phyloP scores from a whole-genome alignment of 2,329 filamentous ascomycete genomes.

The Colletotrichum camelliae region DNA sequence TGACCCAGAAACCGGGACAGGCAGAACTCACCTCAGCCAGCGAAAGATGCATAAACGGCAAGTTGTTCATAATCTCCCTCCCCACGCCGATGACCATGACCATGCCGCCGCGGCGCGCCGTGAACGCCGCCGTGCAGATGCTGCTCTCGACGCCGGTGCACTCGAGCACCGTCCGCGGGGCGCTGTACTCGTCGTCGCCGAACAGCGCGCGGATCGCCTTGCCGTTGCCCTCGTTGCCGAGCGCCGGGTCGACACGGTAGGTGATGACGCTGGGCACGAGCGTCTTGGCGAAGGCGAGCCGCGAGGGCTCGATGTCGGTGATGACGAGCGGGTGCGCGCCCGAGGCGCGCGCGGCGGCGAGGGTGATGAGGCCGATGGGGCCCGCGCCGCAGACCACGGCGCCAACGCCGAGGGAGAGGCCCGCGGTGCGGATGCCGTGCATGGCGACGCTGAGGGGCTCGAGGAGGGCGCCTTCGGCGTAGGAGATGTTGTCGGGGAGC shows the following conservation, averaged over 20 bases:
- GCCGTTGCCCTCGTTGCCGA: slow-evolving; percentile 55
- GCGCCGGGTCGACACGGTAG: slow-evolving; percentile 54
- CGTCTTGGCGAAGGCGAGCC: slow-evolving; percentile 62
- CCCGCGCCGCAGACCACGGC: slow-evolving; percentile 67
- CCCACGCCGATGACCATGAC: slow-evolving; percentile 72
- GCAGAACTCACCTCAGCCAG: slow-evolving; percentile 55
- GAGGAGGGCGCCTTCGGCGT: slow-evolving; percentile 65
- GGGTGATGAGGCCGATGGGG: slow-evolving; percentile 65
- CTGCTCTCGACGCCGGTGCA: slow-evolving; percentile 72
- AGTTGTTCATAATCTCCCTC: slow-evolving; percentile 65
- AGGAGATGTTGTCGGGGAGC: slow-evolving; percentile 61
- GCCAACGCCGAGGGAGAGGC: slow-evolving; percentile 58
- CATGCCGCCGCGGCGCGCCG: slow-evolving; percentile 61
- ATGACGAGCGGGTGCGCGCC: slow-evolving; percentile 69
- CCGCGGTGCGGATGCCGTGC: slow-evolving; percentile 60
- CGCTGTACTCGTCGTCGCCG: slow-evolving; percentile 57
- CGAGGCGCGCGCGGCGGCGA: slow-evolving; percentile 63
- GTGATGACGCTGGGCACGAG: slow-evolving; percentile 60
- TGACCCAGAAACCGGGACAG: fast-evolving
- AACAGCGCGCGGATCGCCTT: slow-evolving; percentile 59
- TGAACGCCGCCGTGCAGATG: slow-evolving; percentile 62
- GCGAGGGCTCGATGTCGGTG: slow-evolving; percentile 63
- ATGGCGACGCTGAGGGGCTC: slow-evolving; percentile 69
- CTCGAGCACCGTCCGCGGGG: slow-evolving; percentile 65
- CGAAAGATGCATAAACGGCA: slow-evolving; percentile 71